Evolutionary conservation across 2,329 filamentous ascomycete genomes (phyloP).

Genomic region (Cladosporium sp.): DNA sequence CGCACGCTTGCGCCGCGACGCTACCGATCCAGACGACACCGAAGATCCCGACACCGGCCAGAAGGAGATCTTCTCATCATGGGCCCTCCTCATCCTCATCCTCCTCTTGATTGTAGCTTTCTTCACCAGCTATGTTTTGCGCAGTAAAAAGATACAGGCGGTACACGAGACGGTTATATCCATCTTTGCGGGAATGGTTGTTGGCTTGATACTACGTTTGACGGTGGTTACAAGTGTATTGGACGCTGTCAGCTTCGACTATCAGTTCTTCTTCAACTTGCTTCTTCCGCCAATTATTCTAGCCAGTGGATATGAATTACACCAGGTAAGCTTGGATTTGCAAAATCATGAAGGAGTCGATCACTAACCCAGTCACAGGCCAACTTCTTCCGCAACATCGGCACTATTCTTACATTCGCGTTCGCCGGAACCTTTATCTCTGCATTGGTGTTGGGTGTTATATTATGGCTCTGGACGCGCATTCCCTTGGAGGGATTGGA

Average conservation of each 20-base stretch:
- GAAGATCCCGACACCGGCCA: slow-evolving; percentile 76
- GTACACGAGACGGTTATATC: slow-evolving; percentile 98
- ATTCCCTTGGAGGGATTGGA: slow-evolving; percentile 82
- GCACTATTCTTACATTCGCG: slow-evolving; percentile 94
- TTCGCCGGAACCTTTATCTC: slow-evolving; percentile 98
- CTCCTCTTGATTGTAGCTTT: slow-evolving; percentile 90
- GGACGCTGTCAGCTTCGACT: slow-evolving; percentile 92
- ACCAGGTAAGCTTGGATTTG: slow-evolving; percentile 62
- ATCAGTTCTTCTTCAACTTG: slow-evolving; percentile 99
- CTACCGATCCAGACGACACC: slow-evolving; percentile 51
- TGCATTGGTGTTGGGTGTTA: slow-evolving; percentile 85
- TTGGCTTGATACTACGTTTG: slow-evolving; percentile 84
- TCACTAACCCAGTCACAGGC: slow-evolving; percentile 49
- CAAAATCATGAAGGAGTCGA: not conserved
- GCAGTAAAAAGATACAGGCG: slow-evolving; percentile 95
- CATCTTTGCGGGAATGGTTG: slow-evolving; percentile 97
- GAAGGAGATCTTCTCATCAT: slow-evolving; percentile 94
- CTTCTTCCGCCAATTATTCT: slow-evolving; percentile 98
- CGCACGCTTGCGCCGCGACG: slow-evolving; percentile 40
- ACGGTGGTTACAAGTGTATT: slow-evolving; percentile 81
- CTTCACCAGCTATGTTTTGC: slow-evolving; percentile 94
- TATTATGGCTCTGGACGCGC: slow-evolving; percentile 85
- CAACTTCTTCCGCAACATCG: slow-evolving; percentile 98
- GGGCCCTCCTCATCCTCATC: slow-evolving; percentile 96
- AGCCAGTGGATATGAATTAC: slow-evolving; percentile 93